These are phyloP conservation scores for Phytophthora hybrid DNA, from an alignment of 352 stramenopile genomes.

Conservation along the genomic window DNA sequence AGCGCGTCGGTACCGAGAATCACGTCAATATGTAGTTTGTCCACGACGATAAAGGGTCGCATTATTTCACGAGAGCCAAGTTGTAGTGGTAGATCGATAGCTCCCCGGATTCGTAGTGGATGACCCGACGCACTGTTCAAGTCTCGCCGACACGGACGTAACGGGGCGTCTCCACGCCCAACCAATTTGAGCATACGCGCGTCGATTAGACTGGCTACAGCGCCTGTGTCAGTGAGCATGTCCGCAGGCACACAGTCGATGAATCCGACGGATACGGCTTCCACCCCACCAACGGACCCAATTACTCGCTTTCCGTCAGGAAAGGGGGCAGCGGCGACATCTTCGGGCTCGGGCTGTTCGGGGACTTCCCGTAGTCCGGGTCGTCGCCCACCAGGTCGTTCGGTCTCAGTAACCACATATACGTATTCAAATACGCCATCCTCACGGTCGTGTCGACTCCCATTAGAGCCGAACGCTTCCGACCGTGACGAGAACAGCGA, in stretches of 20 bases:
- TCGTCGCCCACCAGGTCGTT: not conserved
- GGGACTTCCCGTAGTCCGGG: not conserved
- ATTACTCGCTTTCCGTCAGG: not conserved
- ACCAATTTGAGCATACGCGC: not conserved
- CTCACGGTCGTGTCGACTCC: too few relatives aligned
- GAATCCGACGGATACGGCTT: not conserved
- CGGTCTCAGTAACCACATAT: not conserved
- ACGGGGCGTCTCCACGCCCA: not conserved
- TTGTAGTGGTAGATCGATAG: slow-evolving; percentile 3
- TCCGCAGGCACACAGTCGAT: slow-evolving; percentile 1
- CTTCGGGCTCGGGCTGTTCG: too few relatives aligned
- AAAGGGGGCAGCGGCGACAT: not conserved
- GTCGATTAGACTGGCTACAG: slow-evolving; percentile 7
- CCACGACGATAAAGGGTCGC: too few relatives aligned
- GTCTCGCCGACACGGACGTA: not conserved
- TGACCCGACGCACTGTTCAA: not conserved
- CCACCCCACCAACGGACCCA: not conserved
- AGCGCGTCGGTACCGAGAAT: too few relatives aligned
- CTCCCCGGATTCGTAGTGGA: not conserved
- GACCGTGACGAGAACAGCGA: not conserved
- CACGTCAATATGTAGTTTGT: too few relatives aligned
- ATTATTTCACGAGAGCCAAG: not conserved
- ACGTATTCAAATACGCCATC: not conserved
- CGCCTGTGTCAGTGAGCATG: slow-evolving; percentile 6
- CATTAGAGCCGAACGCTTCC: not conserved